Evolutionary conservation across 768 basidiomycete genomes (phyloP).

Genomic region (Lactarius sp.): DNA sequence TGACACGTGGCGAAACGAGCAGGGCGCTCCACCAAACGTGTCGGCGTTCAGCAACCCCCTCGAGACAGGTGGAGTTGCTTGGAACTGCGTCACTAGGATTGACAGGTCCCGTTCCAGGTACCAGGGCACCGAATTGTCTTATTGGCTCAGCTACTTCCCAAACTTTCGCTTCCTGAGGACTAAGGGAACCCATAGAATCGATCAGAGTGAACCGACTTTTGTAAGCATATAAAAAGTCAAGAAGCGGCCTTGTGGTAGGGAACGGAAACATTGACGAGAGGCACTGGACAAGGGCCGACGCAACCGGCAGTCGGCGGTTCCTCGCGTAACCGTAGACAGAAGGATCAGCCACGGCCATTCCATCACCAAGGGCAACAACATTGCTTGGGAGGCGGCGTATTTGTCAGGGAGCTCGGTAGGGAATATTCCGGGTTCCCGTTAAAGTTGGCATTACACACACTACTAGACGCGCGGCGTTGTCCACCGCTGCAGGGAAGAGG

Average conservation of each 20-base stretch:
- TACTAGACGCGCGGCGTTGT: neutral
- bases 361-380: slow-evolving; percentile 20
- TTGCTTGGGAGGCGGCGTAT: slow-evolving; percentile 9
- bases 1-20: slow-evolving; percentile 20
- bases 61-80: slow-evolving; percentile 14
- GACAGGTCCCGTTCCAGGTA: slow-evolving; percentile 20
- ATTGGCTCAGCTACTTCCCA: neutral
- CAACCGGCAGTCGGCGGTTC: slow-evolving; percentile 9
- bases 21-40: slow-evolving; percentile 12
- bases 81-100: slow-evolving; percentile 6
- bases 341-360: slow-evolving; percentile 6
- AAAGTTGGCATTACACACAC: neutral
- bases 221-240: neutral
- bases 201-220: neutral
- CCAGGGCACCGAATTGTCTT: slow-evolving; percentile 11
- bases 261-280: neutral
- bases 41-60: slow-evolving; percentile 12
- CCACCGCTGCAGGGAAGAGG: neutral
- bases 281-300: neutral
- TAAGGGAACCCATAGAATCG: neutral
- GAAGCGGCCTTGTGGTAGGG: neutral
- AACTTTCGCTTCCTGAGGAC: slow-evolving; percentile 2
- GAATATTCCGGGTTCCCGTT: slow-evolving; percentile 8
- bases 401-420: slow-evolving; percentile 3
- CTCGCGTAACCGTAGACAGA: slow-evolving; percentile 8